Base-by-base conservation (phyloP, 2,329 filamentous ascomycete genomes). In the Ophiostoma montium region DNA sequence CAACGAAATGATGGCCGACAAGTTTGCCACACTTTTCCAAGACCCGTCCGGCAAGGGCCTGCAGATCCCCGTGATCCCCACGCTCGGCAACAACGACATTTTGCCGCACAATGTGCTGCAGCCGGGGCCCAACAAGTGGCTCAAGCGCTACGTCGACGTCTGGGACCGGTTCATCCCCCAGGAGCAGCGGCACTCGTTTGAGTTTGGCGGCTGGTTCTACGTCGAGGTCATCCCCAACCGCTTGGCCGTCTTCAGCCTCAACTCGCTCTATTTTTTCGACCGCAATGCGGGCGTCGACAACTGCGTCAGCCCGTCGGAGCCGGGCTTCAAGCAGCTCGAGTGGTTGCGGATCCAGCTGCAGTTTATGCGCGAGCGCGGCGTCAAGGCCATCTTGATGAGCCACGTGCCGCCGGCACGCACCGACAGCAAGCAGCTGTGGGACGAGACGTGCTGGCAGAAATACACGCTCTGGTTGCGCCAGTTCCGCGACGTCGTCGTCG, bases 381-480 rank as follows among this genome's bases (percentile, higher is more conserved):
- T 95, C 80, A 96, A 96, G 67, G 92, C 84, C 13, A 95, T 98
- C 47, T 67, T 98, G 48, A 94, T 86, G 58, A 90, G 92, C 2
- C 92, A 98, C 64, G 88, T 98, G 4, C 89, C 92, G 1, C 92
- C 92, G 0, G 90, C 89, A 1, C 75, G 89, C 53, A 92, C 89
- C 1, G 74, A 79, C 33, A 83, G 80, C 65, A 96, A 96, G 70
- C 76, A 79, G 59, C 80, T 79, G 53, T 98, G 92, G 92, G 88
- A 95, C 56, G 90, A 96, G 70, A 88, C 85, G 0, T 98, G 92
- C 67, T 98, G 90, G 89, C 90, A 95, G 63, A 95, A 94, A 62
- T 98, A 95, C 65, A 84, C 87, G 0, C 68, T 96, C 4, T 96
- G 89, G 87, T 68, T 90, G 59, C 76, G 80, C 57, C 87, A 94